Evolutionary conservation across 2,329 filamentous ascomycete genomes (phyloP).

Genomic region (Furcasterigmium sp.): DNA sequence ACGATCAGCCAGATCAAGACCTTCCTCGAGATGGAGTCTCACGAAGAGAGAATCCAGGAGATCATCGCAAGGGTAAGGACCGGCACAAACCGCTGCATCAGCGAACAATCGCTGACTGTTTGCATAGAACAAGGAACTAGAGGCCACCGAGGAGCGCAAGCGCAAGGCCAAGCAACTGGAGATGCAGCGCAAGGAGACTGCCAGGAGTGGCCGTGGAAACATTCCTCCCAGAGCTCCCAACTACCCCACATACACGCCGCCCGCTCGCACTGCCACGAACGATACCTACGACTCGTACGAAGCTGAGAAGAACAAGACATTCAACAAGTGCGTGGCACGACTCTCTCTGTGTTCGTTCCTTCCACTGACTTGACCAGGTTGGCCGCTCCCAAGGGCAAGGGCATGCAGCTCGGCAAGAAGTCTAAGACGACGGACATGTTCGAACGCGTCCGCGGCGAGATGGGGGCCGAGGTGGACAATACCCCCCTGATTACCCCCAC

Average conservation of each 20-base stretch:
- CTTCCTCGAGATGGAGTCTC: conserved; percentile 98
- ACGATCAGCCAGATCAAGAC: conserved; percentile 98
- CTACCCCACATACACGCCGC: conserved; percentile 86
- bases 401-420: conserved; percentile 99
- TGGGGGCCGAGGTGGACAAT: conserved; percentile 82
- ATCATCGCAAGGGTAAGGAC: conserved; percentile 77
- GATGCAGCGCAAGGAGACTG: conserved; percentile 96
- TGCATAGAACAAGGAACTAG: conserved; percentile 88
- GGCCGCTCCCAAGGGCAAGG: conserved; percentile 76
- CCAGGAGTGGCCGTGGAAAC: conserved; percentile 61
- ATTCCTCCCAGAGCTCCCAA: conserved; percentile 66
- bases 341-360: too few relatives aligned
- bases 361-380: conserved; percentile 1
- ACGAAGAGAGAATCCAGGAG: conserved; percentile 98
- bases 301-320: conserved; percentile 92
- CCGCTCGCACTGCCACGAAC: conserved; percentile 64
- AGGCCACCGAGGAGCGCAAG: conserved; percentile 97
- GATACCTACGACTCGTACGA: conserved; percentile 93
- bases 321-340: conserved; percentile 59
- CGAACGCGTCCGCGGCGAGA: conserved; percentile 85
- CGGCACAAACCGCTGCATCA: conserved; percentile 15
- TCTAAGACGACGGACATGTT: conserved; percentile 97
- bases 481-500: conserved; percentile 62
- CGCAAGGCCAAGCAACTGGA: conserved; percentile 97
- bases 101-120: conserved; percentile 15